A percentile compares a stretch with the other conserved stretches of the same genome.
These are phyloP conservation scores for Malus sylvestris DNA, from an alignment of 306 rosid genomes.

Conservation along the genomic window DNA sequence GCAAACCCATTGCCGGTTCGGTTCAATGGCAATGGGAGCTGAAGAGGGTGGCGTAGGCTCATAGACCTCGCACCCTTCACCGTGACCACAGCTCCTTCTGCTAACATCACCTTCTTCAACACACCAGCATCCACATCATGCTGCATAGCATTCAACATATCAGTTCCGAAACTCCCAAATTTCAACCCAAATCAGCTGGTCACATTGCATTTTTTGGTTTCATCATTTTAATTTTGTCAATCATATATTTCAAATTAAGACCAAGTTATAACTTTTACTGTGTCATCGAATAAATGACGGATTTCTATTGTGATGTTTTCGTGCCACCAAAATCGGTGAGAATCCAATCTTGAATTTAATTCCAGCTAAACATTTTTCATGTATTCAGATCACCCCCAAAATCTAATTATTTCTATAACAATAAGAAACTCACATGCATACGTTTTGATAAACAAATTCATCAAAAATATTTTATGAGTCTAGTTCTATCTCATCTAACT, in stretches of 20 bases:
- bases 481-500: background rate
- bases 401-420: background rate
- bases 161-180: background rate
- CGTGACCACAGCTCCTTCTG: conserved; percentile 96
- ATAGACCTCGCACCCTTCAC: conserved; percentile 92
- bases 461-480: background rate
- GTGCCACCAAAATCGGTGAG: background rate
- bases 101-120: conserved; percentile 79
- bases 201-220: background rate
- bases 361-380: background rate
- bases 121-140: conserved; percentile 98
- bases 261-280: background rate
- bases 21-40: conserved; percentile 74
- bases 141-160: conserved; percentile 39
- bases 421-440: background rate
- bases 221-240: background rate
- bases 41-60: conserved; percentile 80
- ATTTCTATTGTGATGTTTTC: background rate
- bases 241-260: background rate
- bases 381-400: too few relatives aligned
- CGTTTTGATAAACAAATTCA: background rate
- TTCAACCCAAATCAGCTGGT: background rate
- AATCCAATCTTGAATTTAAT: background rate
- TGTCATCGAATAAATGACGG: background rate
- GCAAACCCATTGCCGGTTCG: conserved; percentile 54